Conservation (phyloP, 1,284 basidiomycete genomes). For the Vanrija sp. region DNA sequence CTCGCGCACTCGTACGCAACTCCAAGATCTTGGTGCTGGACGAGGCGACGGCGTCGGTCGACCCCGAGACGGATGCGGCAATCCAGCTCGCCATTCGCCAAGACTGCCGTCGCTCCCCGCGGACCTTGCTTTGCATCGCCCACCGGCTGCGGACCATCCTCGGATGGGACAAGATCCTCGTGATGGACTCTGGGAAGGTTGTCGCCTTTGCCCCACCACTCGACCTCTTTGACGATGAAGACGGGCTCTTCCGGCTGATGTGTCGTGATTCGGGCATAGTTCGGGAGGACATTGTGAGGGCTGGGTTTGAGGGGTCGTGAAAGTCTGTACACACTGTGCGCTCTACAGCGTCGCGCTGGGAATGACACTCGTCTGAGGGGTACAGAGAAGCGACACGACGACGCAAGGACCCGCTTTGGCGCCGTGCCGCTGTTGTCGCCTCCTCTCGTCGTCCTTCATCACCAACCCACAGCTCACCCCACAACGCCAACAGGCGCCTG, state of each 20-base stretch:
- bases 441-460: too few species aligned
- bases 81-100: slow-evolving; percentile 65
- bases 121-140: slow-evolving; percentile 63
- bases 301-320: slow-evolving; percentile 1
- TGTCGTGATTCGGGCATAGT: slow-evolving; percentile 38
- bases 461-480: too few species aligned
- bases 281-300: slow-evolving; percentile 43
- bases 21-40: slow-evolving; percentile 65
- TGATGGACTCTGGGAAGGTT: slow-evolving; percentile 42
- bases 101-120: slow-evolving; percentile 55
- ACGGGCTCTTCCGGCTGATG: slow-evolving; percentile 42
- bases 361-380: too few species aligned
- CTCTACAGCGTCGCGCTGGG: too few species aligned
- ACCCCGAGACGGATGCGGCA: slow-evolving; percentile 71
- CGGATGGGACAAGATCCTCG: slow-evolving; percentile 45
- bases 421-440: too few species aligned
- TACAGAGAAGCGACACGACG: too few species aligned
- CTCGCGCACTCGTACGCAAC: slow-evolving; percentile 65
- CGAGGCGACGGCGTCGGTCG: slow-evolving; percentile 57
- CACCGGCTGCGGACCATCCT: slow-evolving; percentile 69
- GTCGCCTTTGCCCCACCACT: slow-evolving; percentile 46
- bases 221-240: slow-evolving; percentile 34
- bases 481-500: too few species aligned
- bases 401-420: too few species aligned
- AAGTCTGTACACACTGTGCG: too few species aligned